Conservation (phyloP, 1,284 basidiomycete genomes). For the Ceraceosorus guamensis region DNA sequence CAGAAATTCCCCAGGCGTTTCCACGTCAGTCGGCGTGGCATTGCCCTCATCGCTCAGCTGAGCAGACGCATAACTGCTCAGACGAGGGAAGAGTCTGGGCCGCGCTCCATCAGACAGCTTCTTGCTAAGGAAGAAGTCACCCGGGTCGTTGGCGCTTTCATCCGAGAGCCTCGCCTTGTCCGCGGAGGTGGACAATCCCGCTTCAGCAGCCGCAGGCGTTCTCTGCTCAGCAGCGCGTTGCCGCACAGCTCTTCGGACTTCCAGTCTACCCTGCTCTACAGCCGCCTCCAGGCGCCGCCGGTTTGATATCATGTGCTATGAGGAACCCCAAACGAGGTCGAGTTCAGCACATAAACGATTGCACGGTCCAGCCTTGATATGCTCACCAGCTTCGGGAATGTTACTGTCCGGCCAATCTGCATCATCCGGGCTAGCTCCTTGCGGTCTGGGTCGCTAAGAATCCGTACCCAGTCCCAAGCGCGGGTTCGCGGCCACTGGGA, state of each 20-base stretch:
- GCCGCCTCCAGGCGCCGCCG: constrained; percentile 39
- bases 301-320: constrained; percentile 44
- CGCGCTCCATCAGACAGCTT: neutral
- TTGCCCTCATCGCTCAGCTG: neutral
- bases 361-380: no score
- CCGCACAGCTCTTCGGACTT: neutral
- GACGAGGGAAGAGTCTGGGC: neutral
- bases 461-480: constrained; percentile 40
- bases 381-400: constrained; percentile 33
- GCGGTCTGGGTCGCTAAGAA: constrained; percentile 40
- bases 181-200: neutral
- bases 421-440: constrained; percentile 40
- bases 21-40: constrained; percentile 1
- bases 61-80: neutral
- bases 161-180: neutral
- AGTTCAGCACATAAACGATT: neutral
- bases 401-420: constrained; percentile 30
- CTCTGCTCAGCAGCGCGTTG: neutral
- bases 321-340: neutral
- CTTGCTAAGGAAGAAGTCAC: constrained; percentile 6
- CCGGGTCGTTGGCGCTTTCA: neutral
- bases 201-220: neutral
- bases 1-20: constrained; percentile 8
- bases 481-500: constrained; percentile 31
- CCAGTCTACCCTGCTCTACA: constrained; percentile 28